Evolutionary conservation across 257 asterid species (phyloP).

Genomic region (Craterostigma plantagineum): DNA sequence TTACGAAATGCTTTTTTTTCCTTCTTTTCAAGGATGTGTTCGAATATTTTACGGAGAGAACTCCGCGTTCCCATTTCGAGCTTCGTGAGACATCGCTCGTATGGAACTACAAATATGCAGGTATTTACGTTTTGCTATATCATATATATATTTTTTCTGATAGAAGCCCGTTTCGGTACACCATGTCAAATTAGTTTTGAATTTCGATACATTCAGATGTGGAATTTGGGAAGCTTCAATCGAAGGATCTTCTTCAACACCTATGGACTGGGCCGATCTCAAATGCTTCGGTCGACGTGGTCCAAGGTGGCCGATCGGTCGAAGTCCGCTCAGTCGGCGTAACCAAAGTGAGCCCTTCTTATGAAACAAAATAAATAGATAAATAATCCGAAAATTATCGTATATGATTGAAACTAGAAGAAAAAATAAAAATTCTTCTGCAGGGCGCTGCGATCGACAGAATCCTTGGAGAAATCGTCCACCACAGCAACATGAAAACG

Average conservation of each 20-base stretch:
- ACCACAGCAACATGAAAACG: conserved; percentile 37
- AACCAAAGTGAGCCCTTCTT: conserved; percentile 43
- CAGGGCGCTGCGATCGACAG: conserved; percentile 97
- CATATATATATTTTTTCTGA: neutral
- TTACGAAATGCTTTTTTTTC: neutral
- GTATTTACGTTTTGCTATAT: conserved; percentile 14
- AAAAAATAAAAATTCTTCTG: neutral
- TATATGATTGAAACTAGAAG: neutral
- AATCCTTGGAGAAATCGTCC: conserved; percentile 82
- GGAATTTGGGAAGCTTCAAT: conserved; percentile 94
- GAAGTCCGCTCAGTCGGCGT: conserved; percentile 97
- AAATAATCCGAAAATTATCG: conserved; percentile 1
- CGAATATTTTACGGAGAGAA: conserved; percentile 91
- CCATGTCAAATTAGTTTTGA: conserved; percentile 1
- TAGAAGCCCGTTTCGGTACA: neutral
- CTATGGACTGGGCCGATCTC: conserved; percentile 98
- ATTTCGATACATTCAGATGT: conserved; percentile 26
- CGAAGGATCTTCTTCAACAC: conserved; percentile 98
- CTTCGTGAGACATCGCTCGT: conserved; percentile 83
- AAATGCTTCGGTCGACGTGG: conserved; percentile 87
- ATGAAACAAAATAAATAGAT: neutral
- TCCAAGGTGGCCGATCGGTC: conserved; percentile 84
- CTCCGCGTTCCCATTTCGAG: conserved; percentile 84
- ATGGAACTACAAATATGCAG: conserved; percentile 96
- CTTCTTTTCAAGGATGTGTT: conserved; percentile 88